These are phyloP conservation scores for Besnoitia besnoiti DNA, from an alignment of 169 alveolate species.

Conservation along the genomic window DNA sequence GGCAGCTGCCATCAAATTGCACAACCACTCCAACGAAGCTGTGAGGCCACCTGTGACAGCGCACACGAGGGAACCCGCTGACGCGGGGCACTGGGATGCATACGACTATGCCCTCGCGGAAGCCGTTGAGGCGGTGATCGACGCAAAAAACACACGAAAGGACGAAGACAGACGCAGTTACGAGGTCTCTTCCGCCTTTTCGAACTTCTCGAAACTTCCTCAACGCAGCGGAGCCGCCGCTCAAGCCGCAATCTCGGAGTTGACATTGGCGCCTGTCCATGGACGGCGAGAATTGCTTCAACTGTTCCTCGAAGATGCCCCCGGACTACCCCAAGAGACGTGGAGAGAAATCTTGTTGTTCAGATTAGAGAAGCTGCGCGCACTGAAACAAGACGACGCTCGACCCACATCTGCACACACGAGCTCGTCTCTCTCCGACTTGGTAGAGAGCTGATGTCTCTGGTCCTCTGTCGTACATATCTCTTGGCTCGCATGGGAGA, in stretches of 20 bases:
- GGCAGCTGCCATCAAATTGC: background rate
- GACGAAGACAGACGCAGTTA: background rate
- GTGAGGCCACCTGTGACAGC: background rate
- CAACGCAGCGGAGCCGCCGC: background rate
- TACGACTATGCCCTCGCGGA: slow-evolving; percentile 11
- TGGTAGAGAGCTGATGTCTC: too few species aligned
- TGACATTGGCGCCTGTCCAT: background rate
- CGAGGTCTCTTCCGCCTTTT: background rate
- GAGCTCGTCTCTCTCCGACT: background rate
- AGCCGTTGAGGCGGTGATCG: background rate
- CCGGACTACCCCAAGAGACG: background rate
- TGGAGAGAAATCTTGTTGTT: slow-evolving; percentile 1
- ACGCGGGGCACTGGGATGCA: background rate
- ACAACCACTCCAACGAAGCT: background rate
- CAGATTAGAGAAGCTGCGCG: background rate
- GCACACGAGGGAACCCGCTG: background rate
- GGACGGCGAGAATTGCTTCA: background rate
- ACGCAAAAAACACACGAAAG: background rate
- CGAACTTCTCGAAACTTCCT: background rate
- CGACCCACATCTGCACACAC: background rate
- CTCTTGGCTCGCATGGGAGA: too few species aligned
- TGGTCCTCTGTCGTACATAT: too few species aligned
- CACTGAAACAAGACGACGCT: background rate
- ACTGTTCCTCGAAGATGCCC: background rate
- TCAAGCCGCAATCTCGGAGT: background rate